Base-by-base conservation (phyloP, 805 yeast species). In the Brettanomyces bruxellensis region DNA sequence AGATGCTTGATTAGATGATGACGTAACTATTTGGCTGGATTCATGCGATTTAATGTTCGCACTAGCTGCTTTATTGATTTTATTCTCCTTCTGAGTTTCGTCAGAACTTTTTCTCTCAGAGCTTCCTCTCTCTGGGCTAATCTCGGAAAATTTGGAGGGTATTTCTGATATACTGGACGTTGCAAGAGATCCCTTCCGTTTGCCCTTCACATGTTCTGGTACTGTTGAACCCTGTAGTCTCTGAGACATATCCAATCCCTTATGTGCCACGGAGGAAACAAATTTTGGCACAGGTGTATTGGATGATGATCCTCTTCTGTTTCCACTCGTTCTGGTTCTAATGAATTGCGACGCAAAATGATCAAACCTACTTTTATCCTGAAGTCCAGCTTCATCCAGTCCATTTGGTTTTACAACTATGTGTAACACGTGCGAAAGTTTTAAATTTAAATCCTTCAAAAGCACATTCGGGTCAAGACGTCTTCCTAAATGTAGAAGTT, bases 401-500 rank as follows among this genome's bases (percentile, higher is more conserved):
- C 59, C 62, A 6, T 48, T 23, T 2, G 65, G 64, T 46, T 54
- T 62, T n/a, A 64, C 50, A 2, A 62, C 42, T n/a, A 64, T 44
- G 45, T 64, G 68, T 3, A 64, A 32, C 1, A 62, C 49, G 2
- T 58, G 57, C 4, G 66, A 63, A 6, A 54, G 22, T 0, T 30
- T 41, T 4, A 63, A 34, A 44, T 61, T 56, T 28, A 64, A 48
- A 2, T 55, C 24, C n/a, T 42, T 42, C 22, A 64, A 13, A 2
- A 28, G 23, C 1, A 47, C 51, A 41, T 57, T 56, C 3, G 66
- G 65, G 39, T 61, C 55, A 8, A 64, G 44, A 42, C 65, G 48
- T 37, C 48, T 47, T 3, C 68, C 68, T 18, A 60, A 41, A 48
- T 63, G 65, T 6, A 64, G 43, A 12, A 64, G 43, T 44, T 63